phyloP scores from a whole-genome alignment of 306 rosid species.

The Potentilla sterilis region DNA sequence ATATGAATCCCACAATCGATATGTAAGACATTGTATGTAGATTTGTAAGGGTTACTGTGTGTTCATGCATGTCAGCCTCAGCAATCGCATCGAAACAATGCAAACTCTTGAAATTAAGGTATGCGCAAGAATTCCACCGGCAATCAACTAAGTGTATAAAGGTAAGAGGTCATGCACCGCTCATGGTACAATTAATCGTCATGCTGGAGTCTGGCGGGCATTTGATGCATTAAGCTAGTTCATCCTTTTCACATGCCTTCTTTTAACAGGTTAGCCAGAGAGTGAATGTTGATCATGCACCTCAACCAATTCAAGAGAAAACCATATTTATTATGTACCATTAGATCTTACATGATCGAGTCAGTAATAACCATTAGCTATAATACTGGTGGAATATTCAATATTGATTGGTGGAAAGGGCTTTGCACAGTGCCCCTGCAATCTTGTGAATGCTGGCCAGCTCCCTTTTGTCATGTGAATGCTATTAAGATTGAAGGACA shows the following conservation, averaged over 20 bases:
- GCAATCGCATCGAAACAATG: too few species aligned
- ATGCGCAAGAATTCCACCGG: not conserved
- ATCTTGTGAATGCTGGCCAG: constrained; percentile 30
- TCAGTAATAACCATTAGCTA: not conserved
- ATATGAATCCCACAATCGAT: too few species aligned
- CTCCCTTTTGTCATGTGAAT: constrained; percentile 44
- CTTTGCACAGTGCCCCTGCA: not conserved
- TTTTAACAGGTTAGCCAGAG: constrained; percentile 17
- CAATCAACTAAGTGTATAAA: not conserved
- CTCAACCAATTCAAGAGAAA: not conserved
- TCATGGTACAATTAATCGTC: not conserved
- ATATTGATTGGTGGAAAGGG: not conserved
- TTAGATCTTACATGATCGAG: not conserved
- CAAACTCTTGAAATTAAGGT: not conserved
- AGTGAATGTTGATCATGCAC: constrained; percentile 16
- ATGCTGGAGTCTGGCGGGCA: not conserved
- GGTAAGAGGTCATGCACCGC: not conserved
- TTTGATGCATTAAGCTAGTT: not conserved
- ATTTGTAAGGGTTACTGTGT: too few species aligned
- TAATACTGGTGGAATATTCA: not conserved
- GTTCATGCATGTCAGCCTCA: not conserved
- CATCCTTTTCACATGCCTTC: not conserved
- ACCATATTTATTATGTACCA: not conserved
- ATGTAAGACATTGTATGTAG: too few species aligned
- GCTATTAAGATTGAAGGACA: constrained; percentile 13